A percentile compares a stretch with the other conserved stretches of the same genome.
Conservation (phyloP, 352 stramenopile genomes). For the Phytophthora capsici region DNA sequence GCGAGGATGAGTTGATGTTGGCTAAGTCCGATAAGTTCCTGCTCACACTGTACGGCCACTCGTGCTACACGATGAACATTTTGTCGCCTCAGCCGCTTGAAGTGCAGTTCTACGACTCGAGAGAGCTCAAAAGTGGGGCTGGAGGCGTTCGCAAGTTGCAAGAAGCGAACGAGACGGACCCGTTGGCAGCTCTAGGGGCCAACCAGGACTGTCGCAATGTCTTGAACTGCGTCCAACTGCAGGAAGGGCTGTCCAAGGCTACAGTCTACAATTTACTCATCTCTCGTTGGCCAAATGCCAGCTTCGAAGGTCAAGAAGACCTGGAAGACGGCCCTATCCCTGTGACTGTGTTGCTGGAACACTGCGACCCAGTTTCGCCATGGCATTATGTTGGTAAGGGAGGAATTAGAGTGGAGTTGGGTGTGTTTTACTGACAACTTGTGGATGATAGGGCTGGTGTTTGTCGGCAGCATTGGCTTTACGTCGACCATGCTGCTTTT, state of each 20-base stretch:
- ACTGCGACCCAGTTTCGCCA: slow-evolving; percentile 49
- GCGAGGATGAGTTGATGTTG: slow-evolving; percentile 53
- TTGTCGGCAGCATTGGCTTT: slow-evolving; percentile 52
- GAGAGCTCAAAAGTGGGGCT: slow-evolving; percentile 23
- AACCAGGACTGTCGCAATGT: slow-evolving; percentile 38
- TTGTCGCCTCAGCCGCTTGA: slow-evolving; percentile 48
- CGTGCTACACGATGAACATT: slow-evolving; percentile 58
- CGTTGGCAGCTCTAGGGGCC: slow-evolving; percentile 17
- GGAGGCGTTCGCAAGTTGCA: slow-evolving; percentile 15
- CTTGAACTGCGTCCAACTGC: slow-evolving; percentile 38
- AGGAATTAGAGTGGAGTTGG: background rate
- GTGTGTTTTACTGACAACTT: background rate
- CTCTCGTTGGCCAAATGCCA: slow-evolving; percentile 29
- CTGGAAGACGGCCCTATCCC: slow-evolving; percentile 10
- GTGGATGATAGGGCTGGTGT: slow-evolving; percentile 36
- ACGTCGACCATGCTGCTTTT: slow-evolving; percentile 49
- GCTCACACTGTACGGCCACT: slow-evolving; percentile 60
- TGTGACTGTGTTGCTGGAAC: slow-evolving; percentile 41
- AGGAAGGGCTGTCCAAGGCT: slow-evolving; percentile 41
- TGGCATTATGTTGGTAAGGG: slow-evolving; percentile 49
- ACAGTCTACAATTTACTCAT: slow-evolving; percentile 57
- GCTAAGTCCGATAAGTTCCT: slow-evolving; percentile 54
- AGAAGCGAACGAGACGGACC: slow-evolving; percentile 17
- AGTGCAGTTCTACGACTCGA: slow-evolving; percentile 60
- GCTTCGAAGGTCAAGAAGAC: background rate